phyloP scores from a whole-genome alignment of 208 protist genomes.

The Phytomonas francai region DNA sequence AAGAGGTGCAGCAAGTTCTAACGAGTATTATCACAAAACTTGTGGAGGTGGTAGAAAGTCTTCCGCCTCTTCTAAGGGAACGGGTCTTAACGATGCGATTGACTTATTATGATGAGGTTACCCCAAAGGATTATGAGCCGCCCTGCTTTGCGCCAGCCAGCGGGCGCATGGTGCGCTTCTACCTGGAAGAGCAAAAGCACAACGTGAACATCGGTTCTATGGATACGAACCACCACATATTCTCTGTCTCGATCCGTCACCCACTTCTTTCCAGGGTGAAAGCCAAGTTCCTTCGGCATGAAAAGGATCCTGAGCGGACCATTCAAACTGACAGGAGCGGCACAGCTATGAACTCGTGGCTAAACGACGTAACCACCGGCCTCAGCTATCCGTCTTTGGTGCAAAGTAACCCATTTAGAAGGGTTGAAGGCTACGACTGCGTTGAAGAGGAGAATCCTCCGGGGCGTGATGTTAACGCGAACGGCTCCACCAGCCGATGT shows the following conservation, averaged over 20 bases:
- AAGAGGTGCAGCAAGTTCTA: conserved; percentile 53
- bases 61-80: conserved; percentile 60
- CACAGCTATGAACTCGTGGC: neutral
- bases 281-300: neutral
- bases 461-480: neutral
- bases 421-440: neutral
- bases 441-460: neutral
- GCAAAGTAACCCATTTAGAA: neutral
- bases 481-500: neutral
- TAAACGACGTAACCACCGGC: neutral
- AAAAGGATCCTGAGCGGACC: neutral
- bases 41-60: conserved; percentile 43
- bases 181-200: conserved; percentile 38
- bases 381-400: neutral
- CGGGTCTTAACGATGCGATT: conserved; percentile 72
- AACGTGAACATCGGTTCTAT: conserved; percentile 42
- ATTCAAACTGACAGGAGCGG: neutral
- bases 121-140: conserved; percentile 62
- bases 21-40: conserved; percentile 45
- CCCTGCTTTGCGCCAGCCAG: conserved; percentile 65
- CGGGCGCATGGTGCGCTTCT: conserved; percentile 32
- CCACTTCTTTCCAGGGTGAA: conserved; percentile 20
- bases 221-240: conserved; percentile 65
- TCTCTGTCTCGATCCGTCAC: conserved; percentile 58
- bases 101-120: conserved; percentile 64